Base-by-base conservation (phyloP, 163 green algal species). In the Chloromonas sp. region DNA sequence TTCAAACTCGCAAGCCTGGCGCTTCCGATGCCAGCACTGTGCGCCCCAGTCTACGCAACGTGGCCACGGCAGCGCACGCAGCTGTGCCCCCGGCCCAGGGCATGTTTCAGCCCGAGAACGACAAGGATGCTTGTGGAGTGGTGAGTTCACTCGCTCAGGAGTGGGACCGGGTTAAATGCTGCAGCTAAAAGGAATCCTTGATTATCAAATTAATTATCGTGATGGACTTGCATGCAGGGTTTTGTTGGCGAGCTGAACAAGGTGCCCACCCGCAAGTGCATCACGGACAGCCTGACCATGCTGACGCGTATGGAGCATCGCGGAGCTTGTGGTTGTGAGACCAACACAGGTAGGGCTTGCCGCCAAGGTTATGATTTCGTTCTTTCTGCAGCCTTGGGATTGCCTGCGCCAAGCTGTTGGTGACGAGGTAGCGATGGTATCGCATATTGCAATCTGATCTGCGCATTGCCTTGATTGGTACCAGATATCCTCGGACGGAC, bases 261-360 rank as follows among this genome's bases (percentile, higher is more conserved):
- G 87, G 61, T 90, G 77, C 85, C 92, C 57, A 90, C 89, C 8
- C 90, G 92, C 5, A 90, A 91, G 84, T 92, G 91, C 62, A 93
- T 99, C 2, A 93, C 86, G 5, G 95, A 99, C 83, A 95, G 96
- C 0, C 89, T 99, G 59, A 93, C 95, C 82, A 98, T 98, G 96
- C 81, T 84, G 15, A 66, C 1, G 1, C 62, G 81, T 3, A 84
- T 84, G 81, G 81, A 84, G 81, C 81, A 84, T 70, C 90, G 96
- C 14, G 96, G 96, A 15, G 96, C 95, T 11, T 99, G 96, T 87
- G 96, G 96, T 2, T 99, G 96, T 86, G 96, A 99, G 86, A 90
- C 89, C 13, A 98, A 98, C 89, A 98, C 96, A 61, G 95, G 92
- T 91, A 78, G 2, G 87, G 60, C 58, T 57, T 36, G 36, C 36